Base-by-base conservation (phyloP, 495 filamentous ascomycete genomes). In the Tuber melanosporum region DNA sequence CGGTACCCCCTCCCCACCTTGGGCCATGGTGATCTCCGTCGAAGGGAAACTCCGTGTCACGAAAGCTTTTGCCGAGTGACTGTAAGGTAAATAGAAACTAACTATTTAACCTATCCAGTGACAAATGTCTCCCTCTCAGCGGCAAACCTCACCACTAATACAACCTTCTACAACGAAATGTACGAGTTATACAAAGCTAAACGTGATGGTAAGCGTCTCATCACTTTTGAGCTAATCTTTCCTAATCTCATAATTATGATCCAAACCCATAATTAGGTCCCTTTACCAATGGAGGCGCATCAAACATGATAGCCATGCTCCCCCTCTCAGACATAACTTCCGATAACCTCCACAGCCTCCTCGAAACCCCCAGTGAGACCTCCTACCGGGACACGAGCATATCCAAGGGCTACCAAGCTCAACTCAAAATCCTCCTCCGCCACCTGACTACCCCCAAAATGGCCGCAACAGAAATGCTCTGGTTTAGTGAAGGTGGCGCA, bases 121-220 rank as follows among this genome's bases (percentile, higher is more conserved):
- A 52, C 79, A 71, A 80, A 80, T 8, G 79, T 75, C 52, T 76
- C 69, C 22, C 36, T 83, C 15, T 71, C 26, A 22, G 70, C 79
- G 2, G 9, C 44, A 20, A 44, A 17, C 15, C 45, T 80, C 19
- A 42, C 71, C 2, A 71, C 70, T 1, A 86, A 87, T 72, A 71
- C 82, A 26, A 85, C 85, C n/a, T 86, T 83, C 77, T 79, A 80
- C 72, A 84, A 83, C n/a, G 84, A 87, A 77, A 85, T 86, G 78
- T 77, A 82, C 3, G 82, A 80, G 0, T 73, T 86, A 15, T 87
- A 88, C 71, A n/a, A n/a, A 5, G 22, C 73, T 7, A 72, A 75
- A 47, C 70, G 44, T 4, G 39, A 79, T 20, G 78, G 78, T 75
- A 80, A 70, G 71, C 12, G 45, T 46, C 32, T n/a, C 39, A 66